Evolutionary conservation across 2,329 filamentous ascomycete genomes (phyloP), one percentile per base, ranked within the genome.

Genomic region (Aspergillus fumigatiaffinis): DNA sequence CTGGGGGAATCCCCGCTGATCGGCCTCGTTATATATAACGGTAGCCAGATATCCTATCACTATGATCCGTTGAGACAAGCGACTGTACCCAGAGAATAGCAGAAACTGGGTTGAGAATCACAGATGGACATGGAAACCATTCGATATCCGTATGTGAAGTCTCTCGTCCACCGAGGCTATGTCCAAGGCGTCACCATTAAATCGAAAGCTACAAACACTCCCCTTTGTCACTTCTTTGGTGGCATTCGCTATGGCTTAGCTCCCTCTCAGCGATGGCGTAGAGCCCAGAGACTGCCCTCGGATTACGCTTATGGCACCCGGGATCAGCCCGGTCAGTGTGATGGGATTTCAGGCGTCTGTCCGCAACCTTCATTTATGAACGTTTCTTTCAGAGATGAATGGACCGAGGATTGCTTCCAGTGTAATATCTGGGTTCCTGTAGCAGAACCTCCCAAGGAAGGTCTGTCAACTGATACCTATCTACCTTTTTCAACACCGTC

Each of bases 241-340:
- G 81, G 81, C 5, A 68, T 85, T 0, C 82, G 82, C 0, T 85
- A 84, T 59, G 83, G 79, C 0, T 69, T 83, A 1, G 79, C 82
- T 14, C 81, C 82, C 0, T 58, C 73, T 14, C 76, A 77, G 59
- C 75, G 82, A 53, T 85, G 82, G 71, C 77, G 79, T 17, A 75
- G 73, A 53, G 79, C 82, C 7, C 75, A 76, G 26, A 69, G 72
- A 4, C 68, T 85, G 1, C 77, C 82, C 1, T 55, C 72, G 9
- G 75, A 75, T 25, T 83, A 80, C 64, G 72, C 74, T 26, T 84
- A 85, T 63, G 82, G 82, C 26, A 82, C 77, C 14, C 71, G 70
- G 54, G 71, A 71, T 3, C 74, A 73, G 50, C 82, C 82, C 0
- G 81, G 78, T 5, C 63, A 67, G 20, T 83, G 77, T 60, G 75